Conservation (phyloP, 2,329 filamentous ascomycete genomes). For the Cladosporium velox region DNA sequence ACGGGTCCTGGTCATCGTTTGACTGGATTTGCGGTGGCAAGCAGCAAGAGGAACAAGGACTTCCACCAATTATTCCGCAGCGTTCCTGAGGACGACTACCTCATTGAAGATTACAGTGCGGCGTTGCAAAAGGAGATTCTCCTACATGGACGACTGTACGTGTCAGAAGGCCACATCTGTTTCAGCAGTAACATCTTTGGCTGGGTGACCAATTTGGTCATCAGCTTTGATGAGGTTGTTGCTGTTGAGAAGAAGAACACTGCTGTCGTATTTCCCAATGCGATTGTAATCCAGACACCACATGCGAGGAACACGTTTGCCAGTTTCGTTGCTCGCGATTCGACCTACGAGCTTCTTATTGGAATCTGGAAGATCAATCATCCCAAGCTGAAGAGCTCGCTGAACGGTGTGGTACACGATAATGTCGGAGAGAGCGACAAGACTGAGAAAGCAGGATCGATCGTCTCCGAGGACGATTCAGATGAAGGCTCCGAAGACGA, state of each 20-base stretch:
- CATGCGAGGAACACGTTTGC: slow-evolving; percentile 96
- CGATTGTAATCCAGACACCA: slow-evolving; percentile 91
- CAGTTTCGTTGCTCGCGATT: slow-evolving; percentile 89
- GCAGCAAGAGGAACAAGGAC: slow-evolving; percentile 92
- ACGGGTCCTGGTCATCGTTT: slow-evolving; percentile 67
- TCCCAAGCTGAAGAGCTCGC: slow-evolving; percentile 83
- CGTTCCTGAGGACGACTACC: slow-evolving; percentile 94
- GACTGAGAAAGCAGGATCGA: slow-evolving; percentile 79
- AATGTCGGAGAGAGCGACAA: slow-evolving; percentile 80
- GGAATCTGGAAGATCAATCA: slow-evolving; percentile 99
- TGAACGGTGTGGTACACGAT: slow-evolving; percentile 84
- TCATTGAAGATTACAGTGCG: slow-evolving; percentile 98
- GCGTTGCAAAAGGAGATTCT: slow-evolving; percentile 94
- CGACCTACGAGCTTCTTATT: slow-evolving; percentile 94
- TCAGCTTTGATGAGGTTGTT: slow-evolving; percentile 97
- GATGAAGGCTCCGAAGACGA: slow-evolving; percentile 73
- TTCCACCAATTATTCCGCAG: slow-evolving; percentile 94
- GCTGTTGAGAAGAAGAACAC: slow-evolving; percentile 97
- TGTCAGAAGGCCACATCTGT: slow-evolving; percentile 95
- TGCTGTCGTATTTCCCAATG: slow-evolving; percentile 93
- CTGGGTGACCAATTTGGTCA: slow-evolving; percentile 95
- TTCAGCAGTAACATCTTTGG: slow-evolving; percentile 99
- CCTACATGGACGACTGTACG: slow-evolving; percentile 88
- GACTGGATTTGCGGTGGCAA: slow-evolving; percentile 93
- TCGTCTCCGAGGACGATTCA: slow-evolving; percentile 45